phyloP scores from a whole-genome alignment of 306 rosid genomes.

The Abrus precatorius region DNA sequence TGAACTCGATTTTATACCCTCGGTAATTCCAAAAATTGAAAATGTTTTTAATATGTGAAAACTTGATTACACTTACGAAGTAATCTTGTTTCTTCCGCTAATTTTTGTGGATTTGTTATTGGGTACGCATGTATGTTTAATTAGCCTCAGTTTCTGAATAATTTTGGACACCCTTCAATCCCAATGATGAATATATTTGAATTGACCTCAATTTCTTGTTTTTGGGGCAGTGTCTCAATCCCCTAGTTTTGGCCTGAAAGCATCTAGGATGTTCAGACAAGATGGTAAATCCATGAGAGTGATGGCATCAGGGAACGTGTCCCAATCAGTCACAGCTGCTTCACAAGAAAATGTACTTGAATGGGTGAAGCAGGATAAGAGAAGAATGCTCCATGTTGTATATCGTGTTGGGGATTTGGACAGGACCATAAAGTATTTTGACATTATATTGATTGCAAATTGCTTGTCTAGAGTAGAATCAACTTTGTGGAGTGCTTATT shows the following conservation, averaged over 20 bases:
- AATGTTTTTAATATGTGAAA: background rate
- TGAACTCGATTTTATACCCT: background rate
- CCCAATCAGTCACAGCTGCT: conserved; percentile 73
- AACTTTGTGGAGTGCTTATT: conserved; percentile 10
- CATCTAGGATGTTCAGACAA: conserved; percentile 62
- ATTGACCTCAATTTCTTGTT: conserved; percentile 27
- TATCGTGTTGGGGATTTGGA: conserved; percentile 97
- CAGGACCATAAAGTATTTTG: conserved; percentile 85
- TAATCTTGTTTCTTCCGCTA: background rate
- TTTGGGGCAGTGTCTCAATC: conserved; percentile 65
- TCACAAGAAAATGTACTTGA: conserved; percentile 82
- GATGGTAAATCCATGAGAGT: conserved; percentile 53
- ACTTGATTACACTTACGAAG: too few relatives aligned
- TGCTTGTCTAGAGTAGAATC: conserved; percentile 19
- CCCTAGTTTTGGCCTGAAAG: conserved; percentile 60
- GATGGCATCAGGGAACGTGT: conserved; percentile 60
- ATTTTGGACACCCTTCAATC: background rate
- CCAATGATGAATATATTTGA: background rate
- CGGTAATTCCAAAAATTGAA: background rate
- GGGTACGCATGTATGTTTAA: background rate
- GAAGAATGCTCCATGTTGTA: conserved; percentile 93
- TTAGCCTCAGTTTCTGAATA: background rate
- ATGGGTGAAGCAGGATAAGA: conserved; percentile 92
- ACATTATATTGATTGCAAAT: background rate
- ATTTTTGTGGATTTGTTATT: conserved; percentile 1